Conservation (phyloP, 1,139 yeast genomes). For the Debaryomyces coudertii region DNA sequence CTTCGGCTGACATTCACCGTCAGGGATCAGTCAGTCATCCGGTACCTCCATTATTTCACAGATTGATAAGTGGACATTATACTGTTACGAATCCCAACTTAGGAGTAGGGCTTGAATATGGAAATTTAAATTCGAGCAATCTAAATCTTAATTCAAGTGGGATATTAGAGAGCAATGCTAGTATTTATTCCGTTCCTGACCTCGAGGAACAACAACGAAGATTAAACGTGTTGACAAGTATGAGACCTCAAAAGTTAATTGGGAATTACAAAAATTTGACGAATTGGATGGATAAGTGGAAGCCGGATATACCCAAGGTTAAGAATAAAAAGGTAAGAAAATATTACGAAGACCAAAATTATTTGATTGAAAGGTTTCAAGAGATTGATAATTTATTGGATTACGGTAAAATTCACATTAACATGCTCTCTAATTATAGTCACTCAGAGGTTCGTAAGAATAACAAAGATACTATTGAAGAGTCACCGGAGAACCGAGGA, state of each 20-base stretch:
- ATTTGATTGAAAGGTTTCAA: slow-evolving; percentile 45
- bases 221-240: slow-evolving; percentile 19
- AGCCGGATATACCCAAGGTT: slow-evolving; percentile 27
- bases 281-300: slow-evolving; percentile 48
- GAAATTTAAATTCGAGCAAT: slow-evolving; percentile 12
- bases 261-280: slow-evolving; percentile 52
- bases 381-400: slow-evolving; percentile 71
- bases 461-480: slow-evolving; percentile 26
- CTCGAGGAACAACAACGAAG: slow-evolving; percentile 29
- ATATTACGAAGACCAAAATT: slow-evolving; percentile 59
- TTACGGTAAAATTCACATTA: slow-evolving; percentile 65
- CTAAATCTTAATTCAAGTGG: slow-evolving; percentile 13
- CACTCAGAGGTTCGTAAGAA: slow-evolving; percentile 24
- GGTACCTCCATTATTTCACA: slow-evolving; percentile 28
- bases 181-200: slow-evolving; percentile 22
- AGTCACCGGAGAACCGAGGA: slow-evolving; percentile 1
- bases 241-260: slow-evolving; percentile 57
- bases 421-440: slow-evolving; percentile 66
- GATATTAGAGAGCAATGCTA: slow-evolving; percentile 20
- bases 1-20: slow-evolving; percentile 6
- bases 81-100: slow-evolving; percentile 37
- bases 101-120: slow-evolving; percentile 18
- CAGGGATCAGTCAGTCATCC: not conserved
- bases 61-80: slow-evolving; percentile 33
- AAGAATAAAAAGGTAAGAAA: slow-evolving; percentile 27